phyloP scores from a whole-genome alignment of 2,329 filamentous ascomycete species.

The Calycina marina region DNA sequence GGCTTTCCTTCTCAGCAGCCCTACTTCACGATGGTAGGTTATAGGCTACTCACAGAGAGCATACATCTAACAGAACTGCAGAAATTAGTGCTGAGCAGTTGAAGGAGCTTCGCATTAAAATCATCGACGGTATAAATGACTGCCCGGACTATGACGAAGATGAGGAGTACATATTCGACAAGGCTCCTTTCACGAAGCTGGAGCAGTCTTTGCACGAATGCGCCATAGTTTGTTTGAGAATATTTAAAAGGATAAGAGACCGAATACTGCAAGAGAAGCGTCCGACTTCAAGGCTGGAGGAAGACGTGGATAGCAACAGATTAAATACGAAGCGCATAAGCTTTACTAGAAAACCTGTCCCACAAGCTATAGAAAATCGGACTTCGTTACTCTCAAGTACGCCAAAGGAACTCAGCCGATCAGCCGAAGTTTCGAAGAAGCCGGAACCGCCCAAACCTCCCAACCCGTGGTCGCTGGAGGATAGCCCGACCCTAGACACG shows the following conservation, averaged over 20 bases:
- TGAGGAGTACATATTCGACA: slow-evolving; percentile 12
- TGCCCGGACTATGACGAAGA: slow-evolving; percentile 18
- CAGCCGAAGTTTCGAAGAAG: neutral
- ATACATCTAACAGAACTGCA: slow-evolving; percentile 4
- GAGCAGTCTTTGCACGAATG: slow-evolving; percentile 15
- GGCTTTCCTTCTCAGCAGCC: slow-evolving; percentile 13
- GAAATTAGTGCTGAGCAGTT: slow-evolving; percentile 13
- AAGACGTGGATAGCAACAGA: slow-evolving; percentile 6
- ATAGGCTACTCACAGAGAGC: neutral
- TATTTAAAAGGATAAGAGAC: slow-evolving; percentile 14
- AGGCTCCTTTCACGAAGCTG: slow-evolving; percentile 11
- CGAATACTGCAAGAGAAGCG: slow-evolving; percentile 4
- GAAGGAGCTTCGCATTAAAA: slow-evolving; percentile 17
- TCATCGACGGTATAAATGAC: slow-evolving; percentile 18
- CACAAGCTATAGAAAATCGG: slow-evolving; percentile 1
- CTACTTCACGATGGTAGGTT: slow-evolving; percentile 18
- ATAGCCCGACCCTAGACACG: too few relatives aligned
- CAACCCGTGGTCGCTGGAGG: slow-evolving; percentile 13
- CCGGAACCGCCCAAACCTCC: slow-evolving; percentile 11
- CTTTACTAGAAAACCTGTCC: slow-evolving; percentile 5
- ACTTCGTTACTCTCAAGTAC: slow-evolving; percentile 3
- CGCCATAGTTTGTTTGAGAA: slow-evolving; percentile 13
- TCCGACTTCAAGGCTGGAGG: slow-evolving; percentile 1
- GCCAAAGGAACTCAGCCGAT: slow-evolving; percentile 1
- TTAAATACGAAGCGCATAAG: slow-evolving; percentile 7